A percentile compares a stretch with the other conserved stretches of the same genome.
Evolutionary conservation across 768 basidiomycete species (phyloP).

Genomic region (Auriculariales sp.): DNA sequence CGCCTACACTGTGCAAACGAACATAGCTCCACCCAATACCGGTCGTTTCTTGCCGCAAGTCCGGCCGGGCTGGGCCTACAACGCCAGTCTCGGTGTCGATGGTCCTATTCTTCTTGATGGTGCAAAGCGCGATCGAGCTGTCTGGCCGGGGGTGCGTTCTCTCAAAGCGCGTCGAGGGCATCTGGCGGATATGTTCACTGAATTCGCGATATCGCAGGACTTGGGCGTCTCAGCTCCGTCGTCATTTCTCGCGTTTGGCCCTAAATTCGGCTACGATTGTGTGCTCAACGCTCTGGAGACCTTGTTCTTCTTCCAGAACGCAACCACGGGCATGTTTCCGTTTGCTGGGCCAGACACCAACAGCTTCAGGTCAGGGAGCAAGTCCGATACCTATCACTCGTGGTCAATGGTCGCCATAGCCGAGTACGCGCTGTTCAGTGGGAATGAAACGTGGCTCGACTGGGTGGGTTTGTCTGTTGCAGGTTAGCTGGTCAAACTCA

Average conservation of each 20-base stretch:
- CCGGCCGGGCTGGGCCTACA: slow-evolving; percentile 36
- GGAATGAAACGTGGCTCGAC: slow-evolving; percentile 36
- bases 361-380: slow-evolving; percentile 17
- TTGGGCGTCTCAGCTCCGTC: slow-evolving; percentile 51
- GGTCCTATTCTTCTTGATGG: slow-evolving; percentile 47
- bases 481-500: no score
- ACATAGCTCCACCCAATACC: slow-evolving; percentile 35
- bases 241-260: slow-evolving; percentile 48
- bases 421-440: slow-evolving; percentile 42
- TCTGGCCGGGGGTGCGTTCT: slow-evolving; percentile 10
- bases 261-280: no score
- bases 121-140: slow-evolving; percentile 39
- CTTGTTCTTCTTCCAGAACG: no score
- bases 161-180: slow-evolving; percentile 21
- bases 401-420: slow-evolving; percentile 47
- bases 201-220: no score
- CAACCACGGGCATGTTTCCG: no score
- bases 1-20: slow-evolving; percentile 47
- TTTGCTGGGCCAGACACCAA: no score
- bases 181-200: slow-evolving; percentile 42
- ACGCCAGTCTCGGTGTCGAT: slow-evolving; percentile 37
- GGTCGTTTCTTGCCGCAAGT: slow-evolving; percentile 35
- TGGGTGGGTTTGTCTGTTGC: no score
- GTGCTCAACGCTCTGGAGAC: no score
- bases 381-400: slow-evolving; percentile 37